Conservation (phyloP, 2,329 filamentous ascomycete species). For the Neonectria neomacrospora region DNA sequence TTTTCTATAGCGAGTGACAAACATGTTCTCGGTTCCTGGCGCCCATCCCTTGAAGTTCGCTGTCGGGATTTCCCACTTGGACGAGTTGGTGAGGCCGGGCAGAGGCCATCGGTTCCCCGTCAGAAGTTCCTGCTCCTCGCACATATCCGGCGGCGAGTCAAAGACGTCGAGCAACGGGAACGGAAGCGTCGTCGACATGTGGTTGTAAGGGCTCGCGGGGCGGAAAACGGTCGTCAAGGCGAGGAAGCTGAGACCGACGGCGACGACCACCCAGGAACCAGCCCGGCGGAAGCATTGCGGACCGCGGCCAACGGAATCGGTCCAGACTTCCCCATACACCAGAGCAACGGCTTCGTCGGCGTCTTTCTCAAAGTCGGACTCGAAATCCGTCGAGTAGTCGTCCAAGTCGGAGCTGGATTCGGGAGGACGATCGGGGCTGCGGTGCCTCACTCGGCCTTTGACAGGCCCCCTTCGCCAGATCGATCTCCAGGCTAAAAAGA, state of each 20-base stretch:
- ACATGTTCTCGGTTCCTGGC: slow-evolving; percentile 40
- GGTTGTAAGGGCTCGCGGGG: slow-evolving; percentile 45
- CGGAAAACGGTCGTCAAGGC: slow-evolving; percentile 38
- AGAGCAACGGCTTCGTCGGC: slow-evolving; percentile 27
- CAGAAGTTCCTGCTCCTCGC: slow-evolving; percentile 34
- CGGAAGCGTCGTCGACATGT: slow-evolving; percentile 49
- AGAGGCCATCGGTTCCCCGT: slow-evolving; percentile 44
- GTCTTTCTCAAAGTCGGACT: slow-evolving; percentile 31
- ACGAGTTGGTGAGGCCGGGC: slow-evolving; percentile 41
- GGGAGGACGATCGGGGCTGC: slow-evolving; percentile 15
- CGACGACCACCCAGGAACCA: slow-evolving; percentile 26
- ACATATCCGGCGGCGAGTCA: slow-evolving; percentile 35
- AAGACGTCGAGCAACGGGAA: slow-evolving; percentile 45
- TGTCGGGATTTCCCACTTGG: slow-evolving; percentile 41
- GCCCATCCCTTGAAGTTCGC: slow-evolving; percentile 49
- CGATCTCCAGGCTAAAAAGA: slow-evolving; percentile 30
- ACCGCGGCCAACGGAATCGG: slow-evolving; percentile 17
- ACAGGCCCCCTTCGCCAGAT: slow-evolving; percentile 18
- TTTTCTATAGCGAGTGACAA: slow-evolving; percentile 41
- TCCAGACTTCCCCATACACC: slow-evolving; percentile 24
- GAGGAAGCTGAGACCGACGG: slow-evolving; percentile 24
- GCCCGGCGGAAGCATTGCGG: slow-evolving; percentile 15
- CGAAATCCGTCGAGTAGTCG: slow-evolving; percentile 33
- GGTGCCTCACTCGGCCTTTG: slow-evolving; percentile 10
- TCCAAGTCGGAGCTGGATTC: slow-evolving; percentile 21